These are phyloP conservation scores for Scheffersomyces quercinus DNA, from an alignment of 1,139 yeast genomes.

Conservation along the genomic window DNA sequence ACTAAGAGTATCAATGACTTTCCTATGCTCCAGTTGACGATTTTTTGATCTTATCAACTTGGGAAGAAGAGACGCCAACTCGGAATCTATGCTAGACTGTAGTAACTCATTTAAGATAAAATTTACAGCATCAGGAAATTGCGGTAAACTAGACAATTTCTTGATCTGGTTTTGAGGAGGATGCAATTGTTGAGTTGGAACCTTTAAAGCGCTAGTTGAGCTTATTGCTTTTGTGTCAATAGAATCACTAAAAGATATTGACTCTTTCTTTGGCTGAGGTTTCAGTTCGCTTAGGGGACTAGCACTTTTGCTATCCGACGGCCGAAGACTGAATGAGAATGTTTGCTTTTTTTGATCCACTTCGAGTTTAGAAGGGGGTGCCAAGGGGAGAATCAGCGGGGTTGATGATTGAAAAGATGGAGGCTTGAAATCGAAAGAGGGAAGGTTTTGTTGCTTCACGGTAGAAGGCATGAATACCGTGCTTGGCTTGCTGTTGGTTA, in stretches of 20 bases:
- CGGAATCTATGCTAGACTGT: constrained; percentile 29
- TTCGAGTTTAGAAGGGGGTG: not conserved
- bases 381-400: not conserved
- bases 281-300: not conserved
- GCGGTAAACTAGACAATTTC: constrained; percentile 18
- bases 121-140: constrained; percentile 20
- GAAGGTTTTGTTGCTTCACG: not conserved
- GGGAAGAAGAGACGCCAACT: constrained; percentile 26
- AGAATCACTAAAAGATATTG: not conserved
- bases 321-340: too few species aligned
- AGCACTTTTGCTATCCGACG: not conserved
- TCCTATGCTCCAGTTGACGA: constrained; percentile 23
- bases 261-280: too few species aligned
- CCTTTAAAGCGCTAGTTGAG: not conserved
- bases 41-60: constrained; percentile 23
- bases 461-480: not conserved
- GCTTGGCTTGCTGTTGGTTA: not conserved
- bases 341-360: not conserved
- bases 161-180: constrained; percentile 10
- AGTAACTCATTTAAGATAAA: constrained; percentile 30
- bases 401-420: not conserved
- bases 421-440: not conserved
- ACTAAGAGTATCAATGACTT: constrained; percentile 39
- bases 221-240: not conserved
- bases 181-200: constrained; percentile 5